These are phyloP conservation scores for Kurtzmaniella cleridarum DNA, from an alignment of 805 yeast genomes.

Conservation along the genomic window DNA sequence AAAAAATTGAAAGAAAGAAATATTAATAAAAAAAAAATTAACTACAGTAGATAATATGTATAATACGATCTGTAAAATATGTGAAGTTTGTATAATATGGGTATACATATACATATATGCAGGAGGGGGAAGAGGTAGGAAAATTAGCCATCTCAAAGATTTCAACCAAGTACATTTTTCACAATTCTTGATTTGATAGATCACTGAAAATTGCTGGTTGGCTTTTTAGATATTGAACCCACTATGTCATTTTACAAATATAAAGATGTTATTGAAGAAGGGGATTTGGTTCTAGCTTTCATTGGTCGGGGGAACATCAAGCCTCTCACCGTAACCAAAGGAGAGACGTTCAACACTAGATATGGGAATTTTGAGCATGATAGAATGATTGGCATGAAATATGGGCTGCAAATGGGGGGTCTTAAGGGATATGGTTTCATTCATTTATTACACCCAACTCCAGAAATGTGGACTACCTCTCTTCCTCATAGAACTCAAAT, in stretches of 20 bases:
- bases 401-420: slow-evolving; percentile 81
- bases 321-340: slow-evolving; percentile 59
- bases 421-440: slow-evolving; percentile 77
- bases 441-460: slow-evolving; percentile 83
- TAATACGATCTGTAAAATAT: too few relatives aligned
- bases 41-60: too few relatives aligned
- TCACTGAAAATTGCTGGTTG: too few relatives aligned
- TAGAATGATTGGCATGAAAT: slow-evolving; percentile 72
- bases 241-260: slow-evolving; percentile 55
- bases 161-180: too few relatives aligned
- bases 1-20: too few relatives aligned
- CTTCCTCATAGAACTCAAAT: slow-evolving; percentile 97
- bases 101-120: too few relatives aligned
- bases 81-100: too few relatives aligned
- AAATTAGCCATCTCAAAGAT: too few relatives aligned
- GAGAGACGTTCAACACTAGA: slow-evolving; percentile 69
- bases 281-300: slow-evolving; percentile 83
- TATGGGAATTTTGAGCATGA: slow-evolving; percentile 88
- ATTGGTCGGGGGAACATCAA: slow-evolving; percentile 75
- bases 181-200: too few relatives aligned
- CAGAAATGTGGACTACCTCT: slow-evolving; percentile 95
- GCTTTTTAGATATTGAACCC: background rate
- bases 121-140: too few relatives aligned
- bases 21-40: too few relatives aligned
- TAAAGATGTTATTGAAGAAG: slow-evolving; percentile 70